Base-by-base conservation (phyloP, 176 grass and related monocot genomes). In the Bonia amplexicaulis region DNA sequence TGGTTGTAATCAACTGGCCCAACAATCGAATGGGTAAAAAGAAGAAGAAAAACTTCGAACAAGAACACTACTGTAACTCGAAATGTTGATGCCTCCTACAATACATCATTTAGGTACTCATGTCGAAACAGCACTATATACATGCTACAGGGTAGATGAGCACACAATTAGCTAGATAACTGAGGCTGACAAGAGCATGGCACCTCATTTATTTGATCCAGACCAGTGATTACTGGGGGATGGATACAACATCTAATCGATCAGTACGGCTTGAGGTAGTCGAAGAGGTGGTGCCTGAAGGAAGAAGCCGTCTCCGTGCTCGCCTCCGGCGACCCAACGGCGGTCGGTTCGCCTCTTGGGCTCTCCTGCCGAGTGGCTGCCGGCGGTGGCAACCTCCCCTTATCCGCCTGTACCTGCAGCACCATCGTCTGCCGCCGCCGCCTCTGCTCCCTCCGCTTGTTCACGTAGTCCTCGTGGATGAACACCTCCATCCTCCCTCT, bases 401-500 rank as follows among this genome's bases (percentile, higher is more conserved):
- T 64, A 9, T 20, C 76, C 17, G 55, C 60, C 25, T 87, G 71
- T 1, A 87, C 7, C 51, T 77, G 85, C 41, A 88, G 41, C 65
- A 57, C 40, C 76, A 60, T n/a, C 45, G 69, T 60, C 80, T 41
- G 66, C 51, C 59, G 85, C 46, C 47, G 60, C 25, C 65, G 74
- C 80, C 79, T 85, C 66, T 85, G 89, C 85, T 93, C 85, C 62
- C 78, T 68, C 53, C 88, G 88, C 84, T 85, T 93, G 75, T 57
- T 67, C 14, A 93, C 81, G 79, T 90, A 93, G 29, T 90, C 91
- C 85, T 90, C 88, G 53, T 79, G 85, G 73, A 93, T 93, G 81
- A 93, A 93, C 78, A 74, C 69, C 53, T 93, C 91, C 58, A 93
- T 93, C 22, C 42, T 49, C 57, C 69, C 61, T 93, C 91, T 49